A percentile compares a stretch with the other conserved stretches of the same genome.
Conservation (phyloP, 139 green algal genomes). For the Picochlorum sp. region DNA sequence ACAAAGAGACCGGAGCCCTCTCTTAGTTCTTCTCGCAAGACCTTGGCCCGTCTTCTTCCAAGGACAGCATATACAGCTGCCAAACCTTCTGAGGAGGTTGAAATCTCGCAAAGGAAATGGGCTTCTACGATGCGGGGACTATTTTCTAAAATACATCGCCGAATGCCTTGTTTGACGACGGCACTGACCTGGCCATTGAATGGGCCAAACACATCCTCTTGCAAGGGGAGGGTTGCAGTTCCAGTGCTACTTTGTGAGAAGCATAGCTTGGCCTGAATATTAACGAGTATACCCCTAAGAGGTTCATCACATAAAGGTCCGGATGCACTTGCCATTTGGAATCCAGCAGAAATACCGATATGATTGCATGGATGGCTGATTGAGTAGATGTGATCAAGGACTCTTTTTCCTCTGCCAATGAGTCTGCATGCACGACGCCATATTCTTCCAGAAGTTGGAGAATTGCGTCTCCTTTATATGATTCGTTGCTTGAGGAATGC, state of each 20-base stretch:
- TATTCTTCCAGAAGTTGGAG: background rate
- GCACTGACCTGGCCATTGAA: slow-evolving; percentile 75
- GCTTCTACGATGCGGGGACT: slow-evolving; percentile 86
- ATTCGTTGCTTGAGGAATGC: background rate
- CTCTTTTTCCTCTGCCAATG: background rate
- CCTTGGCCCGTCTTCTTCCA: slow-evolving; percentile 58
- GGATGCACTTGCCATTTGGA: slow-evolving; percentile 73
- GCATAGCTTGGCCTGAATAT: slow-evolving; percentile 40
- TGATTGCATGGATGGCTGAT: slow-evolving; percentile 27
- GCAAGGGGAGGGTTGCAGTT: slow-evolving; percentile 19
- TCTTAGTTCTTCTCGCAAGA: slow-evolving; percentile 84
- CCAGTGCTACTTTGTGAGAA: slow-evolving; percentile 3
- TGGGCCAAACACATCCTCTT: slow-evolving; percentile 79
- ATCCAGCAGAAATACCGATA: slow-evolving; percentile 73
- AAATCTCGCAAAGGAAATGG: slow-evolving; percentile 83
- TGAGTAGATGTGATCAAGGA: background rate
- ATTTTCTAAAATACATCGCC: slow-evolving; percentile 67
- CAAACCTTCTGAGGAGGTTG: slow-evolving; percentile 53
- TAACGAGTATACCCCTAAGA: slow-evolving; percentile 82
- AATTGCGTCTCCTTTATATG: background rate
- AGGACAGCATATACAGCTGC: slow-evolving; percentile 78
- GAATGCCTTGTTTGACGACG: slow-evolving; percentile 55
- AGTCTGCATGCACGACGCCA: background rate
- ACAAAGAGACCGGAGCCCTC: slow-evolving; percentile 91
- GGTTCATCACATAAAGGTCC: slow-evolving; percentile 96